Conservation (phyloP, 2,329 filamentous ascomycete species). For the Alternaria dauci region DNA sequence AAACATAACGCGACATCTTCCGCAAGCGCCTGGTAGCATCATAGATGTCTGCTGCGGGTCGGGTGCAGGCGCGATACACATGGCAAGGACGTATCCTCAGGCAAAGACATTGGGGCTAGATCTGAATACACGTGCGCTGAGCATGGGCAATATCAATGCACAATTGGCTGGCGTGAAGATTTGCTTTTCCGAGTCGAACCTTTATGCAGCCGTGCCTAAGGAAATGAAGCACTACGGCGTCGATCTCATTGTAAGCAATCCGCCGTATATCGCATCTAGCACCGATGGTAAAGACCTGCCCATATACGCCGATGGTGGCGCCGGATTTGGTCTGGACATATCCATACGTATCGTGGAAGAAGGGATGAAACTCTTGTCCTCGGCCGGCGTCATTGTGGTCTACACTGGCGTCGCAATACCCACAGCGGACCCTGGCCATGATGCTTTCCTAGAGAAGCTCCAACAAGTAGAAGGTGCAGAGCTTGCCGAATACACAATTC, state of each 20-base stretch:
- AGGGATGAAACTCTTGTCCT: conserved; percentile 28
- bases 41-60: conserved; percentile 38
- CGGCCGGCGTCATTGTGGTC: conserved; percentile 26
- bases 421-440: conserved; percentile 22
- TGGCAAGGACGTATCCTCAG: conserved; percentile 27
- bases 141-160: conserved; percentile 28
- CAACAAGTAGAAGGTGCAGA: conserved; percentile 21
- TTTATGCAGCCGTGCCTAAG: conserved; percentile 27
- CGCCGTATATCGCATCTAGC: conserved; percentile 37
- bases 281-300: conserved; percentile 30
- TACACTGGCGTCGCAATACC: conserved; percentile 37
- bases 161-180: conserved; percentile 23
- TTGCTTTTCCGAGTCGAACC: conserved; percentile 29
- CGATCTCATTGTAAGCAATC: conserved; percentile 37
- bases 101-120: conserved; percentile 32
- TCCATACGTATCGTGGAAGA: conserved; percentile 33
- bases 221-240: conserved; percentile 16
- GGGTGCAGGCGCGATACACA: conserved; percentile 35
- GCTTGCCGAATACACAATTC: conserved; percentile 28
- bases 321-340: conserved; percentile 31
- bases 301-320: conserved; percentile 37
- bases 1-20: conserved; percentile 18
- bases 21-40: conserved; percentile 17
- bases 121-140: conserved; percentile 30
- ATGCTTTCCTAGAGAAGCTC: conserved; percentile 29